Percentiles rank a stretch among this genome's conserved stretches.
Evolutionary conservation across 345 rosid genomes (phyloP).

Genomic region (Toxicodendron radicans): DNA sequence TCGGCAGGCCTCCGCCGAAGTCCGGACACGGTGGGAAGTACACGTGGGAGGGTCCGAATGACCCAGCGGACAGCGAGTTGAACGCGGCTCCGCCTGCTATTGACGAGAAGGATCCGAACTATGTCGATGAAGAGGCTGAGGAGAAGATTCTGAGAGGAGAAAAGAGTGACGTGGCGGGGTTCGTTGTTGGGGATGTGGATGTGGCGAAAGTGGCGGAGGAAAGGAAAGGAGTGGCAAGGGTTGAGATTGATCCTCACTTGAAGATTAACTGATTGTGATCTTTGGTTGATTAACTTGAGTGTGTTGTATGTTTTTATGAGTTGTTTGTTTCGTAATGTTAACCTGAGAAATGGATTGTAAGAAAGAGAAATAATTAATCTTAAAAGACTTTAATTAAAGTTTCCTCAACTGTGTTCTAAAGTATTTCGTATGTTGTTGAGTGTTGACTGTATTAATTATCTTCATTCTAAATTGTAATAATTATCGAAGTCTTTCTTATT

Average conservation of each 20-base stretch:
- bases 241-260: conserved; percentile 60
- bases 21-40: conserved; percentile 85
- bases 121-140: conserved; percentile 59
- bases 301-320: not conserved
- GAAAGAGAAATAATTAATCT: not conserved
- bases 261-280: not conserved
- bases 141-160: conserved; percentile 31
- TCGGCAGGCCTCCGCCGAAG: conserved; percentile 57
- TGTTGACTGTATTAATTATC: too few relatives aligned
- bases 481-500: too few relatives aligned
- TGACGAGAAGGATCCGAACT: conserved; percentile 79
- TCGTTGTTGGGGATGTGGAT: conserved; percentile 59
- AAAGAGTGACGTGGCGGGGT: conserved; percentile 41
- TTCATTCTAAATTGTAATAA: too few relatives aligned
- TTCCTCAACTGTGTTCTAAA: too few relatives aligned
- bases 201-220: conserved; percentile 57
- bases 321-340: not conserved
- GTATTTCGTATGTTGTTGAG: too few relatives aligned
- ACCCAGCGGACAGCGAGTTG: conserved; percentile 51
- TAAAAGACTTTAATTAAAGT: too few relatives aligned
- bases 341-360: not conserved
- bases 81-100: conserved; percentile 51
- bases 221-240: conserved; percentile 52
- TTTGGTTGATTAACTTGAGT: too few relatives aligned
- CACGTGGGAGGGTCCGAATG: conserved; percentile 85